Evolutionary conservation across 192 early-diverging fungal species (phyloP), one percentile per base, ranked within the genome.

Genomic region (Mortierella claussenii): DNA sequence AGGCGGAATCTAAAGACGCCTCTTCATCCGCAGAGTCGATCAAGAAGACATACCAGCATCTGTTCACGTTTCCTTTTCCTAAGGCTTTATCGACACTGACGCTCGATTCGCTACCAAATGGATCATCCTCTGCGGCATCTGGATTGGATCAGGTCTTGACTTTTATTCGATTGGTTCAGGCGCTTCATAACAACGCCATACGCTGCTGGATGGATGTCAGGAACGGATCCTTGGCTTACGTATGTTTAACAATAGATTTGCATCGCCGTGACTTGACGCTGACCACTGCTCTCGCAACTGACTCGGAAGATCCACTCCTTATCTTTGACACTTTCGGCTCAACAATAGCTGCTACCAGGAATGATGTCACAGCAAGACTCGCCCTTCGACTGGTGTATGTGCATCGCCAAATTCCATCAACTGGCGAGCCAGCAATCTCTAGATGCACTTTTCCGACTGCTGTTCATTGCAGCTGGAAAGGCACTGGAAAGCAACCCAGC

Each of bases 181-280:
- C 80, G 24, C 47, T 82, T 8, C 80, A 83, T 31, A 68, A 78
- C 36, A 86, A 82, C 43, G 60, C 74, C 3, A 48, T 86, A 50
- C 78, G 82, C 15, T 81, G 74, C 48, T 83, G 79, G 69, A 69
- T 73, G 33, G 82, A 80, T 32, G 64, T 83, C 20, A 55, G 79
- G 34, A 69, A 79, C 30, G 75, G 80, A n/a, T 42, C 74, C 24
- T 56, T 82, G 23, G 55, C 68, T 0, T 68, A 82, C 40, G 84
- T 86, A 80, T 30, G 65, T 27, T n/a, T 40, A n/a, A n/a, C n/a
- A n/a, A n/a, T n/a, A n/a, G n/a, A n/a, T n/a, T n/a, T n/a, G n/a
- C n/a, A n/a, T n/a, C n/a, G n/a, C n/a, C n/a, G n/a, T n/a, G n/a
- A n/a, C n/a, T n/a, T n/a, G n/a, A n/a, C n/a, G n/a, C n/a, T n/a